phyloP scores from a whole-genome alignment of 2,329 filamentous ascomycete genomes.

The Elsinoe perseae region DNA sequence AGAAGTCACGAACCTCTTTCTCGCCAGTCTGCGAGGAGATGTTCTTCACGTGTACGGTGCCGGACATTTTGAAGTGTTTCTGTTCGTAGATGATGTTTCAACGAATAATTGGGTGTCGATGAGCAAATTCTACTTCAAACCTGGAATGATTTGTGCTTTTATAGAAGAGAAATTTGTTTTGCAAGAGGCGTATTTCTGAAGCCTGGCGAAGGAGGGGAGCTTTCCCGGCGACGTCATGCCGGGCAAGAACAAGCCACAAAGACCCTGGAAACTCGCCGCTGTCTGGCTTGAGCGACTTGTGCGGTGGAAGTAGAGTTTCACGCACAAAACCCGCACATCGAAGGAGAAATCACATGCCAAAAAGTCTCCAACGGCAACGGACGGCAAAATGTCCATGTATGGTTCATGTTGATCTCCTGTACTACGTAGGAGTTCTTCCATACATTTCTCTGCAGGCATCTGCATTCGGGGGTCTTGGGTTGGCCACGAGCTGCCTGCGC shows the following conservation, averaged over 20 bases:
- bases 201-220: conserved; percentile 3
- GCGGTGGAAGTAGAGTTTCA: conserved; percentile 2
- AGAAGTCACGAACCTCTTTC: conserved; percentile 91
- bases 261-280: conserved; percentile 4
- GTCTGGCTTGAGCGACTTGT: conserved; percentile 2
- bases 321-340: conserved; percentile 11
- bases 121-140: background rate
- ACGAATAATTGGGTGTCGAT: conserved; percentile 1
- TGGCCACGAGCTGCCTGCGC: conserved; percentile 2
- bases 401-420: background rate
- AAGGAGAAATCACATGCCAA: background rate
- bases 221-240: conserved; percentile 1
- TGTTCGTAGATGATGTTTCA: background rate
- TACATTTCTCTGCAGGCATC: conserved; percentile 1
- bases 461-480: background rate
- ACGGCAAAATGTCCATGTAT: background rate
- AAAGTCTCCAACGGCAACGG: background rate
- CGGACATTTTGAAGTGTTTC: conserved; percentile 37
- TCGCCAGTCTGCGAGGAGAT: conserved; percentile 76
- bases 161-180: background rate
- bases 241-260: conserved; percentile 12
- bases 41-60: conserved; percentile 80
- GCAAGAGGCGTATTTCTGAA: conserved; percentile 7
- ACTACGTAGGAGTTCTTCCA: background rate
- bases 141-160: background rate